A percentile compares a stretch with the other conserved stretches of the same genome.
Conservation (phyloP, 1,284 basidiomycete genomes). For the Tilletiaria anomala region DNA sequence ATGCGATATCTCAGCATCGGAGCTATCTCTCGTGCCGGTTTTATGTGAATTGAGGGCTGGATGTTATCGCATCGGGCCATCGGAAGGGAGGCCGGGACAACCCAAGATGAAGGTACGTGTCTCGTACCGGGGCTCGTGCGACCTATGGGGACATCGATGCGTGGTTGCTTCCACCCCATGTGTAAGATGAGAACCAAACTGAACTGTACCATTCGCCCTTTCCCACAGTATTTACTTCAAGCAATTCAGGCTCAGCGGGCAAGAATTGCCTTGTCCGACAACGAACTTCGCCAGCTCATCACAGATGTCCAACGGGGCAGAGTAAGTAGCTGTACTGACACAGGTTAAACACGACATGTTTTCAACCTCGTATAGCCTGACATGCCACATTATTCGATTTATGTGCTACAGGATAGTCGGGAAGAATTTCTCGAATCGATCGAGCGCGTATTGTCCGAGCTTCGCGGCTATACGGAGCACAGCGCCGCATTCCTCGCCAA, state of each 20-base stretch:
- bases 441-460: slow-evolving; percentile 33
- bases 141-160: too few relatives aligned
- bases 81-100: too few relatives aligned
- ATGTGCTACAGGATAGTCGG: slow-evolving; percentile 19
- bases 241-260: slow-evolving; percentile 33
- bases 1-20: too few relatives aligned
- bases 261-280: slow-evolving; percentile 22
- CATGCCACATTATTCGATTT: neutral
- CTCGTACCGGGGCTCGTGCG: too few relatives aligned
- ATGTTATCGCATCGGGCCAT: too few relatives aligned
- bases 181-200: too few relatives aligned
- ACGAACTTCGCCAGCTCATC: slow-evolving; percentile 28
- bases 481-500: slow-evolving; percentile 34
- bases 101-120: too few relatives aligned
- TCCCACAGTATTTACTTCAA: slow-evolving; percentile 31
- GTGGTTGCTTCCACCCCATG: too few relatives aligned
- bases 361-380: neutral
- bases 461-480: slow-evolving; percentile 36
- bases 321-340: slow-evolving; percentile 6
- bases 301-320: slow-evolving; percentile 27
- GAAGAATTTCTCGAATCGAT: slow-evolving; percentile 36
- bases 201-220: too few relatives aligned
- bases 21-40: too few relatives aligned
- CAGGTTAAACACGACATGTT: neutral
- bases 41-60: too few relatives aligned